phyloP scores from a whole-genome alignment of 768 basidiomycete species.

The Hygrocybe coccinea region DNA sequence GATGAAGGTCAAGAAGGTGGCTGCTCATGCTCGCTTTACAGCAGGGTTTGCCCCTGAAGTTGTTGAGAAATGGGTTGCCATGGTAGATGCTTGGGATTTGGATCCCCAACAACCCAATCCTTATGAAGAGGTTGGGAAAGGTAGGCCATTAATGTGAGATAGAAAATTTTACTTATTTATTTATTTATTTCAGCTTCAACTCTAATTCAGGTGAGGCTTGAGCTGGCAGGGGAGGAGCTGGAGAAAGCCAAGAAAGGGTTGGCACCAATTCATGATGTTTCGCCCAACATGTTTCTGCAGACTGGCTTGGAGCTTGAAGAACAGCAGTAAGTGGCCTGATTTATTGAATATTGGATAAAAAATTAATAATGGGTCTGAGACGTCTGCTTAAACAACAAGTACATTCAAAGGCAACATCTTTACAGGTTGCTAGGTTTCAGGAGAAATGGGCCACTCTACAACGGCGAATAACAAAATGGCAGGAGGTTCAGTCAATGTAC shows the following conservation, averaged over 20 bases:
- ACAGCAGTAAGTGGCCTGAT: slow-evolving; percentile 10
- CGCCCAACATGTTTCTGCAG: slow-evolving; percentile 2
- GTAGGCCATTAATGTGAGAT: not conserved
- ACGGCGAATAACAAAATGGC: slow-evolving; percentile 3
- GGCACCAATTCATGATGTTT: not conserved
- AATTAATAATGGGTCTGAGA: not conserved
- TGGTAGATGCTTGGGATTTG: slow-evolving; percentile 1
- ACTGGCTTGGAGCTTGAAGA: slow-evolving; percentile 10
- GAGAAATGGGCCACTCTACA: slow-evolving; percentile 4
- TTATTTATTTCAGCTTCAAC: not conserved
- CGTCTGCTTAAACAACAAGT: not conserved
- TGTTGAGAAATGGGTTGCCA: slow-evolving; percentile 2
- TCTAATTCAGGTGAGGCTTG: not conserved
- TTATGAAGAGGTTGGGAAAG: not conserved
- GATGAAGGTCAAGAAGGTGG: not conserved
- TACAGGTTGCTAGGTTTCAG: not conserved
- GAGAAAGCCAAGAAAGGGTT: not conserved
- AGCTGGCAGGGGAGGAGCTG: slow-evolving; percentile 1
- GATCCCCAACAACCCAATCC: slow-evolving; percentile 6
- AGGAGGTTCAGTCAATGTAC: not conserved
- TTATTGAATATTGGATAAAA: not conserved
- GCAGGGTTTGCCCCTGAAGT: not conserved
- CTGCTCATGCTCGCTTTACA: not conserved
- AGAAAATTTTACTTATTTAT: not conserved
- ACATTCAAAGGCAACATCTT: not conserved